These are phyloP conservation scores for Saccharomycopsis sp. DNA, from an alignment of 805 yeast species.

Conservation along the genomic window DNA sequence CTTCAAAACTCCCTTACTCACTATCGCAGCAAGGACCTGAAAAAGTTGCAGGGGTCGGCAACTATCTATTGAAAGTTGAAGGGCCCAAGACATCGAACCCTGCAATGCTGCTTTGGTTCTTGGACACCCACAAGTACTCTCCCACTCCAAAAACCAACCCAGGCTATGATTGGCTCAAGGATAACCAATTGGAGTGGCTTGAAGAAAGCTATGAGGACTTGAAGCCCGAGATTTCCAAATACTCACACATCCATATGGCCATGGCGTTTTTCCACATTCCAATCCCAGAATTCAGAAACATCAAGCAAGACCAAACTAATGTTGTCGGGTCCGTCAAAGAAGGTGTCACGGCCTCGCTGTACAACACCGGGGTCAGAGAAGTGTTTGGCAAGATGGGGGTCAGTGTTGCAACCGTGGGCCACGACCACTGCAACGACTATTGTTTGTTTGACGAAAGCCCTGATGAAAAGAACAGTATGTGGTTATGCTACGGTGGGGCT, in stretches of 20 bases:
- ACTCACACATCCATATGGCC: constrained; percentile 42
- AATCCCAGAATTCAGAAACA: constrained; percentile 66
- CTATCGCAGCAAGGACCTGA: constrained; percentile 54
- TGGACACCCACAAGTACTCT: constrained; percentile 79
- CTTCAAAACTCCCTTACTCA: constrained; percentile 57
- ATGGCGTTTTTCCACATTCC: constrained; percentile 97
- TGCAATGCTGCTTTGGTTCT: constrained; percentile 55
- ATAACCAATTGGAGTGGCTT: constrained; percentile 54
- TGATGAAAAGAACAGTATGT: constrained; percentile 35
- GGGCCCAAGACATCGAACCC: constrained; percentile 32
- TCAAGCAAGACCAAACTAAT: constrained; percentile 25
- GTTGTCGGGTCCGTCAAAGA: constrained; percentile 62
- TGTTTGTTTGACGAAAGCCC: constrained; percentile 49
- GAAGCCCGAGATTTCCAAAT: constrained; percentile 25
- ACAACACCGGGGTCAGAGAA: constrained; percentile 58
- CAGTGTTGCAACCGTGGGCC: constrained; percentile 73
- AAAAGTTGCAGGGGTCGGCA: constrained; percentile 74
- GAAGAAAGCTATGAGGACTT: constrained; percentile 29
- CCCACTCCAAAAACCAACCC: constrained; percentile 54
- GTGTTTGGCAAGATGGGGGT: constrained; percentile 61
- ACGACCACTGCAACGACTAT: constrained; percentile 92
- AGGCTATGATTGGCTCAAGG: constrained; percentile 83
- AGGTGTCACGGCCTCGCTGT: constrained; percentile 67
- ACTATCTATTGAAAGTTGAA: constrained; percentile 51
- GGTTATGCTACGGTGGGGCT: constrained; percentile 94